Conservation (phyloP, 2,329 filamentous ascomycete species). For the Diaporthe capsici region DNA sequence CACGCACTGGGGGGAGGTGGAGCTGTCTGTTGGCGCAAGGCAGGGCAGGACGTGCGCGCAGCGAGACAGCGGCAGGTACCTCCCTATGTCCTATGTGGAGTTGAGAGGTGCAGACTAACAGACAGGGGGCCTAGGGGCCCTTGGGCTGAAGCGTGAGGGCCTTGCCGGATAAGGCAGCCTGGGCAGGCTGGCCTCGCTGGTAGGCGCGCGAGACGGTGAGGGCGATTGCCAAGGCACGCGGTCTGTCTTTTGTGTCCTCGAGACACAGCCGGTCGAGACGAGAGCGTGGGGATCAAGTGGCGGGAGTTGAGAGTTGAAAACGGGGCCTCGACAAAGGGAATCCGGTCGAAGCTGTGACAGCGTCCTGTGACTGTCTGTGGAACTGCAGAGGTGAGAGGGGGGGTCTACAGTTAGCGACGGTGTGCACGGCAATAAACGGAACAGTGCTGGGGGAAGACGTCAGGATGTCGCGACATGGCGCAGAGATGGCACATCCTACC, state of each 20-base stretch:
- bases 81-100: constrained; percentile 28
- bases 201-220: constrained; percentile 10
- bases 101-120: constrained; percentile 30
- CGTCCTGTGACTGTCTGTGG: constrained; percentile 30
- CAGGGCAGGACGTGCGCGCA: constrained; percentile 29
- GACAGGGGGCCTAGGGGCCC: constrained; percentile 36
- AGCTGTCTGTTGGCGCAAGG: constrained; percentile 24
- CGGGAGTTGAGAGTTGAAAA: constrained; percentile 29
- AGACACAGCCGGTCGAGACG: constrained; percentile 10
- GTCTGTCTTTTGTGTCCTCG: constrained; percentile 13
- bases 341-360: constrained; percentile 30
- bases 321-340: constrained; percentile 33
- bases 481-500: constrained; percentile 30
- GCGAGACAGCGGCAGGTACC: constrained; percentile 35
- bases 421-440: constrained; percentile 9
- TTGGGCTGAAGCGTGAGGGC: constrained; percentile 32
- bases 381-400: not conserved
- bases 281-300: constrained; percentile 2
- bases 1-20: constrained; percentile 38
- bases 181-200: constrained; percentile 6
- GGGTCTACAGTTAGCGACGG: constrained; percentile 19
- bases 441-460: constrained; percentile 27
- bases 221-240: constrained; percentile 16
- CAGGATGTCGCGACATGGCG: constrained; percentile 34
- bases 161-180: constrained; percentile 37